Evolutionary conservation across 1,139 yeast species (phyloP), one percentile per base, ranked within the genome.

Genomic region (Arxiozyma heterogenica): DNA sequence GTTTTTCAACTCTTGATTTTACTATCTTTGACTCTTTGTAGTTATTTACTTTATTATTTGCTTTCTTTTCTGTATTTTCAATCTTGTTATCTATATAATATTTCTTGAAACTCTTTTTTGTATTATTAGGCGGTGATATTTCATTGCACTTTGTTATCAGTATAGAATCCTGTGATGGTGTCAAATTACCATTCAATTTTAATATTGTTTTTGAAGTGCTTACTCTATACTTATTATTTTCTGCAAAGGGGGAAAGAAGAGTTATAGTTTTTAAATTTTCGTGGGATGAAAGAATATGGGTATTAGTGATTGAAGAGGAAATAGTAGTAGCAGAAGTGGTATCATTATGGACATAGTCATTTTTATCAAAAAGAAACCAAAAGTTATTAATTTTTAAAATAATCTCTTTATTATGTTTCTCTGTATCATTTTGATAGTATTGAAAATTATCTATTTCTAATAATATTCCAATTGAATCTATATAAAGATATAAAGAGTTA

Each of bases 121-220:
- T 23, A 20, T 44, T 44, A 18, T 45, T 30, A 18, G 23, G 7
- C 3, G 20, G 23, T 20, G 9, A 17, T 11, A 27, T 4, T 15
- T 49, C 47, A 41, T 51, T 51, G 41, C 38, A 49, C 47, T 57
- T 57, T 1, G 57, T 54, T 11, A 57, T 57, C 11, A 52, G 18
- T 17, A 54, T 21, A 15, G 55, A 53, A 21, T 53, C 54, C 27
- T 53, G 52, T 38, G 53, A 44, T 18, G 54, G 57, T 27, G 55
- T 49, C 23, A 55, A 20, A 44, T 55, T 55, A 47, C 53, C 23
- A 5, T 20, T 20, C 17, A 45, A 45, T 30, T 20, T 45, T 15
- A 75, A 30, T 4, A 45, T 30, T 9, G 18, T 45, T 12, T 45
- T 38, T 6, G 47, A 45, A 5, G 47, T 45, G 12, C 20, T 18